These are phyloP conservation scores for Claviceps sp. DNA, from an alignment of 2,329 filamentous ascomycete species.

Conservation along the genomic window DNA sequence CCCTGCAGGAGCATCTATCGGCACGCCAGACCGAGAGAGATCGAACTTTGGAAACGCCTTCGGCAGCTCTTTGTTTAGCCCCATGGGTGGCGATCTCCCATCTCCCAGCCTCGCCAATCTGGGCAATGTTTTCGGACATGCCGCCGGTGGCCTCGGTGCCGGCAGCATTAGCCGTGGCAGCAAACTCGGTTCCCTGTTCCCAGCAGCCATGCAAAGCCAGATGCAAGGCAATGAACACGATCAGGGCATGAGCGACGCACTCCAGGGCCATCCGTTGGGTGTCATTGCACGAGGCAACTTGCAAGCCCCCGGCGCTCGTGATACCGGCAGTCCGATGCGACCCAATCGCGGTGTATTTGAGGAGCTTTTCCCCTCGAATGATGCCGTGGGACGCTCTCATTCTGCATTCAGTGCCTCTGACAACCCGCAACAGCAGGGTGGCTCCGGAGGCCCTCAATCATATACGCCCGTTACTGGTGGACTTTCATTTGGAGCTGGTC, in stretches of 20 bases:
- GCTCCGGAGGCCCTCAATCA: constrained; percentile 20
- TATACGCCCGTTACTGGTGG: constrained; percentile 23
- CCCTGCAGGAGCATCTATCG: constrained; percentile 41
- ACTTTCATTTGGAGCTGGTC: constrained; percentile 22
- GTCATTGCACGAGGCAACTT: constrained; percentile 53
- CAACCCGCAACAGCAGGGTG: constrained; percentile 20
- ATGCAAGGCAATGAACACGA: constrained; percentile 65
- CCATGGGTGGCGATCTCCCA: constrained; percentile 64
- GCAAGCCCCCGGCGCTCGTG: constrained; percentile 33
- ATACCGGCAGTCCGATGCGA: constrained; percentile 47
- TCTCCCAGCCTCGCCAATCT: constrained; percentile 58
- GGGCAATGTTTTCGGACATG: constrained; percentile 56
- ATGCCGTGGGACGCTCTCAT: constrained; percentile 17
- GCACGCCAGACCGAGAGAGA: constrained; percentile 55
- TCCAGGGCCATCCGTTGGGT: constrained; percentile 47
- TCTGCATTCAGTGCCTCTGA: constrained; percentile 25
- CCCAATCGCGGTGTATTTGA: constrained; percentile 41
- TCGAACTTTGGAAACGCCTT: constrained; percentile 46
- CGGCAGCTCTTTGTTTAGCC: constrained; percentile 68
- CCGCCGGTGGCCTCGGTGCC: constrained; percentile 38
- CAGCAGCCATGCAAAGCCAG: constrained; percentile 77
- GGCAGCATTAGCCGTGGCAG: constrained; percentile 62
- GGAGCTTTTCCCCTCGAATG: constrained; percentile 34
- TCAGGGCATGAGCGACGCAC: constrained; percentile 40
- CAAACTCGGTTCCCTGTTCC: constrained; percentile 80